Conservation (phyloP, 1,284 basidiomycete species). For the Papiliotrema laurentii region DNA sequence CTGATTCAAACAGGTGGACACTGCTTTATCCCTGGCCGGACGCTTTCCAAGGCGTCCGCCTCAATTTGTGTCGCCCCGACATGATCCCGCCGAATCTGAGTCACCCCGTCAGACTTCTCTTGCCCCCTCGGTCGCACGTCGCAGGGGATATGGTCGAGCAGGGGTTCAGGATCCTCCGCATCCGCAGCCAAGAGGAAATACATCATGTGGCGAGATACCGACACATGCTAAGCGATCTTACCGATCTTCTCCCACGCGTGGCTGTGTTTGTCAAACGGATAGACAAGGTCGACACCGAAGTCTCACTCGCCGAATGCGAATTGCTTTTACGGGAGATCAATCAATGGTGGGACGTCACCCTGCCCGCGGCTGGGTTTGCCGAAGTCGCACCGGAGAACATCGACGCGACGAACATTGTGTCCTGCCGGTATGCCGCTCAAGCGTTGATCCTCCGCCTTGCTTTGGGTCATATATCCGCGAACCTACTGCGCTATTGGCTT, state of each 20-base stretch:
- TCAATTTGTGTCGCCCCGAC: slow-evolving; percentile 12
- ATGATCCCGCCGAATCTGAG: background rate
- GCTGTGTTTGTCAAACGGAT: background rate
- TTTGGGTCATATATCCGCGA: slow-evolving; percentile 4
- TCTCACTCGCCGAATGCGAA: background rate
- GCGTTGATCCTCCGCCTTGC: slow-evolving; percentile 8
- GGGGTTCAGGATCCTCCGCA: slow-evolving; percentile 5
- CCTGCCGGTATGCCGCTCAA: slow-evolving; percentile 4
- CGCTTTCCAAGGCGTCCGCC: background rate
- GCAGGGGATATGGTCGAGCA: background rate
- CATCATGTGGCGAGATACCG: background rate
- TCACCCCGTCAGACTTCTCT: background rate
- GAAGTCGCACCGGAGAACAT: background rate
- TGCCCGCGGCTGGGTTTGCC: background rate
- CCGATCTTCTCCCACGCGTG: slow-evolving; percentile 4
- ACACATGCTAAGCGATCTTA: slow-evolving; percentile 2
- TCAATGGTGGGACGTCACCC: slow-evolving; percentile 3
- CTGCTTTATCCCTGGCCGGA: background rate
- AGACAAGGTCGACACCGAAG: background rate
- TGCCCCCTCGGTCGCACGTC: background rate
- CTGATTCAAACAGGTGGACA: slow-evolving; percentile 4
- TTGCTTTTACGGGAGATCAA: slow-evolving; percentile 7
- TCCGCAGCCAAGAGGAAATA: slow-evolving; percentile 3
- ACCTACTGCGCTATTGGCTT: slow-evolving; percentile 12
- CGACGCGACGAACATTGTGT: slow-evolving; percentile 5